A percentile compares a stretch with the other conserved stretches of the same genome.
These are phyloP conservation scores for Trichopus zeylanicus DNA, from an alignment of 116 monocot species.

Conservation along the genomic window DNA sequence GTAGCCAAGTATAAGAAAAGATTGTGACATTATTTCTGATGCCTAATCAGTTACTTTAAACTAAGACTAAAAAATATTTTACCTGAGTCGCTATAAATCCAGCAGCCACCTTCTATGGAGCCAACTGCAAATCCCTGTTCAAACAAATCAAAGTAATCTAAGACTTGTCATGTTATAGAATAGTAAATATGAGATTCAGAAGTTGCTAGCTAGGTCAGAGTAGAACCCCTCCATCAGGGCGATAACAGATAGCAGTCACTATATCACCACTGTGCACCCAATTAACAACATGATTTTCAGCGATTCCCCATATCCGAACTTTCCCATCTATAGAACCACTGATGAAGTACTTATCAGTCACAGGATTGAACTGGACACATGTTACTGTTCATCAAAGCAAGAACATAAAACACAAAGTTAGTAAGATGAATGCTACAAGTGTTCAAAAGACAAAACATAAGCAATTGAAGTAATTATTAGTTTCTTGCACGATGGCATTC, in stretches of 20 bases:
- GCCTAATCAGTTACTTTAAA: too few relatives aligned
- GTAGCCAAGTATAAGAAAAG: too few relatives aligned
- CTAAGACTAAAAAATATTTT: too few relatives aligned
- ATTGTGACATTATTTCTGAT: too few relatives aligned
- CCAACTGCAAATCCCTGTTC: conserved; percentile 40
- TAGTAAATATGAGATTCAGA: neutral
- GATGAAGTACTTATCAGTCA: conserved; percentile 57
- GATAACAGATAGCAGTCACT: conserved; percentile 59
- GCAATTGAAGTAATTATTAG: too few relatives aligned
- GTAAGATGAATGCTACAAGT: neutral
- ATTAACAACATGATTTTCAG: conserved; percentile 42
- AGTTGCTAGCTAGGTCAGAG: neutral
- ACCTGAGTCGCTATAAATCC: conserved; percentile 9
- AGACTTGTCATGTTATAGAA: neutral
- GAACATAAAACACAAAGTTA: neutral
- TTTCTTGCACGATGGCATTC: too few relatives aligned
- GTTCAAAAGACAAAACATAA: neutral
- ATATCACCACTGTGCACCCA: conserved; percentile 67
- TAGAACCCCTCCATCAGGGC: conserved; percentile 57
- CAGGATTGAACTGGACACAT: conserved; percentile 76
- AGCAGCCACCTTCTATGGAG: conserved; percentile 35
- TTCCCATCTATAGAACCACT: conserved; percentile 81
- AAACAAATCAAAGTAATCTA: neutral
- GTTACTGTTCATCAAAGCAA: conserved; percentile 41
- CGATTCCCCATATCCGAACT: conserved; percentile 62